Conservation (phyloP, 1,139 yeast species). For the Tardiomyces digboiensis region DNA sequence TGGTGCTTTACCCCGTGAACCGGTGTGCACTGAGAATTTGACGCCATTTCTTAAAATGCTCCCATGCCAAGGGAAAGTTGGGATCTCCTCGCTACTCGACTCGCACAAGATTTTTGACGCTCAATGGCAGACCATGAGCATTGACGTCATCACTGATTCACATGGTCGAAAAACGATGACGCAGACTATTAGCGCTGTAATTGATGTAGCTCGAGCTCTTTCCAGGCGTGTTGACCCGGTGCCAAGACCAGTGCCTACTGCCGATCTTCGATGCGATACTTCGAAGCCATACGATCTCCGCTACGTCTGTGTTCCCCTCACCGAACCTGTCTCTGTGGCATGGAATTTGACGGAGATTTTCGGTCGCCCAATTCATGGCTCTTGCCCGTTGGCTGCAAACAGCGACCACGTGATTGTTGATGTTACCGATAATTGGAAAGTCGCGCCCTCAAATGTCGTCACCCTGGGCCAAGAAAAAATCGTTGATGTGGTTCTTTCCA, state of each 20-base stretch:
- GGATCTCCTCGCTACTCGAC: conserved; percentile 74
- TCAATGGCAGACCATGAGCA: conserved; percentile 89
- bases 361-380: conserved; percentile 58
- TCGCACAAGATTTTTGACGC: conserved; percentile 97
- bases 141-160: conserved; percentile 65
- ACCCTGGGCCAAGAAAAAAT: background rate
- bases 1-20: conserved; percentile 92
- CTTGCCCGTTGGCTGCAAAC: conserved; percentile 38
- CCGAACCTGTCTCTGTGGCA: conserved; percentile 38
- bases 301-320: conserved; percentile 73
- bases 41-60: conserved; percentile 87
- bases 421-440: conserved; percentile 20
- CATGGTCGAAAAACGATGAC: conserved; percentile 33
- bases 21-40: conserved; percentile 93
- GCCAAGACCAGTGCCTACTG: conserved; percentile 70
- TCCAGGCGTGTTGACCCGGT: conserved; percentile 59
- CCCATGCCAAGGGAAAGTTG: conserved; percentile 91
- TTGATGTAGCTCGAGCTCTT: conserved; percentile 60
- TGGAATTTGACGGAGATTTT: conserved; percentile 59
- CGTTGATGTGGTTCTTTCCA: background rate
- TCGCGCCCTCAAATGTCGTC: conserved; percentile 1
- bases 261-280: conserved; percentile 60
- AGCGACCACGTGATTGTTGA: conserved; percentile 19
- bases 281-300: conserved; percentile 42
- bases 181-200: conserved; percentile 65